Conservation (phyloP, 1,284 basidiomycete species). For the Sparassis latifolia region DNA sequence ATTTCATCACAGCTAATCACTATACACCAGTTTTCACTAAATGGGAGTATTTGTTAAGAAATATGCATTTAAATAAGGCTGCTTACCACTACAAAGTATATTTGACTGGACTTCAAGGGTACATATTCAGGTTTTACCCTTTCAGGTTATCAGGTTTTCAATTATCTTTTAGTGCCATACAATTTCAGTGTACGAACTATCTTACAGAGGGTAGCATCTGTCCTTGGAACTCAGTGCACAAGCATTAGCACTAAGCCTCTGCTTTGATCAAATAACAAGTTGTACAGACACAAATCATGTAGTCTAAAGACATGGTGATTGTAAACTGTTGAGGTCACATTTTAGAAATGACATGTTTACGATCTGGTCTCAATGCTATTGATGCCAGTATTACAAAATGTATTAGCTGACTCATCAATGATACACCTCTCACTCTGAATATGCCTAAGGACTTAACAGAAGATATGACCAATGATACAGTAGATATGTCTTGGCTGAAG, state of each 20-base stretch:
- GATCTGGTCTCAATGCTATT: neutral
- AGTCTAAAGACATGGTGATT: neutral
- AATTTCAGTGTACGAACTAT: neutral
- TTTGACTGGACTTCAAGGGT: neutral
- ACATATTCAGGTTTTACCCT: neutral
- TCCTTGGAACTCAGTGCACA: constrained; percentile 1
- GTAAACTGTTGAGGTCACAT: neutral
- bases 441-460: constrained; percentile 1
- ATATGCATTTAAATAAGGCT: neutral
- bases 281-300: neutral
- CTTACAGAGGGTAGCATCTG: neutral
- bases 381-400: neutral
- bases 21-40: neutral
- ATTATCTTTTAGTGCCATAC: neutral
- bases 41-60: neutral
- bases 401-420: neutral
- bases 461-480: neutral
- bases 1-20: neutral
- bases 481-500: neutral
- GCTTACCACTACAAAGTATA: neutral
- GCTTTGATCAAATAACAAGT: neutral
- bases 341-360: neutral
- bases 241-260: constrained; percentile 1
- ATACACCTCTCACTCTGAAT: neutral
- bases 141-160: neutral